Evolutionary conservation across 2,329 filamentous ascomycete genomes (phyloP).

Genomic region (Didymosphaeria variabile): DNA sequence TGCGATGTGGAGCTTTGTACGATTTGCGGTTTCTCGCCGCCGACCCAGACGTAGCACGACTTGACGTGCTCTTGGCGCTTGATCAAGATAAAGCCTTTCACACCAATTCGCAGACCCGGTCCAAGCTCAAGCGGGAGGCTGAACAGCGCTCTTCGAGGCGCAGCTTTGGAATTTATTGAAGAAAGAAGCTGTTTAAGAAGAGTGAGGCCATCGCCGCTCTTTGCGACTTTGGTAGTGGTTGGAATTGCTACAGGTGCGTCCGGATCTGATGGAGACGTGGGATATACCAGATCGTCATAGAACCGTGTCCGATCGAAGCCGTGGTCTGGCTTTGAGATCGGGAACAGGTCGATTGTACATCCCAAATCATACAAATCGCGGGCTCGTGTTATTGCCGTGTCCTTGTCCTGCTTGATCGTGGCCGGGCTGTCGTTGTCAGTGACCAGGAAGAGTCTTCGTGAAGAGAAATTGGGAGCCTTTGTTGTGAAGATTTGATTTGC

Average conservation of each 20-base stretch:
- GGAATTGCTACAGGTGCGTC: constrained; percentile 67
- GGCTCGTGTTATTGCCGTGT: constrained; percentile 82
- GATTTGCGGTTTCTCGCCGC: constrained; percentile 85
- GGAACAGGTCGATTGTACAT: constrained; percentile 91
- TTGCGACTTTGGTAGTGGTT: constrained; percentile 67
- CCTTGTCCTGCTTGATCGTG: constrained; percentile 74
- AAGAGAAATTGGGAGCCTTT: constrained; percentile 92
- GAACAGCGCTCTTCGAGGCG: constrained; percentile 85
- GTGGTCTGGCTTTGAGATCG: constrained; percentile 75
- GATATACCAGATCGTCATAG: constrained; percentile 96
- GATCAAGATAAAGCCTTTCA: constrained; percentile 91
- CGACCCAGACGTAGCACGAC: constrained; percentile 87
- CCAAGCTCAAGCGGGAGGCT: constrained; percentile 88
- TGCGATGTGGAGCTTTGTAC: constrained; percentile 77
- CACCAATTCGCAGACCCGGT: constrained; percentile 82
- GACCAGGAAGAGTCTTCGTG: constrained; percentile 90
- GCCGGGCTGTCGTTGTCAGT: constrained; percentile 90
- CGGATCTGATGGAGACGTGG: constrained; percentile 70
- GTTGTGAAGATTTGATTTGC: constrained; percentile 97
- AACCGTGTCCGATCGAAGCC: constrained; percentile 86
- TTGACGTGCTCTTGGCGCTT: constrained; percentile 83
- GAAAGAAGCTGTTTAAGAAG: constrained; percentile 82
- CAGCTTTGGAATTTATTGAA: constrained; percentile 89
- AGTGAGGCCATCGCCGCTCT: constrained; percentile 77
- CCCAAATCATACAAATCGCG: constrained; percentile 96